Evolutionary conservation across 257 asterid genomes (phyloP), one percentile per base, ranked within the genome.

Genomic region (Ligustrum vulgare): DNA sequence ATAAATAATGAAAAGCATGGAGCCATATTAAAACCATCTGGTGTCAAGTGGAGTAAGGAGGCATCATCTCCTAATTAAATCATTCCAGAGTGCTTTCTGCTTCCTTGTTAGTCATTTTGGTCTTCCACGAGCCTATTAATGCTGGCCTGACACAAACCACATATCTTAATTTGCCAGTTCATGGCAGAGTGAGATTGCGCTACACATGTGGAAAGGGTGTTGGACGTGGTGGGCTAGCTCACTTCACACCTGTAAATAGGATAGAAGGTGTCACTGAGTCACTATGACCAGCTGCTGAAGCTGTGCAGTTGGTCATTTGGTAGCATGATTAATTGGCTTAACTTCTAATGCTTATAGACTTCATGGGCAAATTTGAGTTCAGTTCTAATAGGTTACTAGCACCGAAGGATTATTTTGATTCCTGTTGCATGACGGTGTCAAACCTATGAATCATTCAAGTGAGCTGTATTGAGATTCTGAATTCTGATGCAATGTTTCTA

Each of bases 401-500:
- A 16, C 5, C 9, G 10, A 49, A 49, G 35, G 35, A 33, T 33
- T 33, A 33, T 33, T 33, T 2, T 33, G 4, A 33, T 33, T 8
- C 45, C 45, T 37, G 13, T 8, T 11, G 11, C 9, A 3, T 8
- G 45, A 37, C 10, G 23, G 8, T 5, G 60, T 16, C 23, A 16
- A 49, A 49, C 9, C 60, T 49, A 49, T 18, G 60, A 49, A 49
- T 15, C 3, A 41, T 41, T 12, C 49, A 8, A 41, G 49, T 41
- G 49, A 41, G 49, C 49, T 7, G 16, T 8, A 3, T 35, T 12
- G 51, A 49, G 60, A 8, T 18, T 75, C 62, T 47, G 77, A 72
- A 70, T 43, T 73, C 20, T 70, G 34, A 78, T 77, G 75, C 66
- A 23, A 15, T 12, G 69, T 72, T 72, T 65, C 63, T 76, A 78